Base-by-base conservation (phyloP, 2,329 filamentous ascomycete genomes). In the Phoma sp. region DNA sequence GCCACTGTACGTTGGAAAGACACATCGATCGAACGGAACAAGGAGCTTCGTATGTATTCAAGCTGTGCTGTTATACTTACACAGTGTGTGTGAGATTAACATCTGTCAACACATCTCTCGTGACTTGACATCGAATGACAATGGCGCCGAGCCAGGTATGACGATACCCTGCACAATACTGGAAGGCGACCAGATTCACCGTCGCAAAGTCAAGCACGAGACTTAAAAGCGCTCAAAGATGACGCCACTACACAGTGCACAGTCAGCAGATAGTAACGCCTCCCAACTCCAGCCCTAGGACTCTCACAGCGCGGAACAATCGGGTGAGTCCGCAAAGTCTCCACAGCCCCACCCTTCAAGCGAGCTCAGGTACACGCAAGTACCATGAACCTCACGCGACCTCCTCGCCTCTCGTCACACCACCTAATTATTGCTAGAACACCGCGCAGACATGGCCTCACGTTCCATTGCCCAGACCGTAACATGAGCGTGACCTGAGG, bases 401-500 rank as follows among this genome's bases (percentile, higher is more conserved):
- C 21, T 7, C 33, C 39, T 6, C 32, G 8, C 24, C 39, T 24
- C 36, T 22, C 12, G 39, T 54, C 51, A 54, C 48, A 51, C 51
- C 51, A 55, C 51, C 29, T 19, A 24, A 3, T 13, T 35, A 17
- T 39, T 7, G n/a, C 10, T 13, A 9, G 33, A 6, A 15, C 33
- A 32, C 27, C 2, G 24, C 39, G 21, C 25, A 17, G 17, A 17
- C 17, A 24, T 36, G 40, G 35, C 33, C 29, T 43, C 27, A 40
- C 45, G 40, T 45, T 49, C 35, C 40, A 40, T 6, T 31, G 4
- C 29, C 29, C 10, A 29, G 43, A 39, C 12, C n/a, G 58, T 59
- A 59, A 58, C 63, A 62, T 65, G 65, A 68, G 66, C 65, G 67
- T 73, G 70, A 72, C 63, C 63, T 68, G 67, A 65, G 62, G 37